Base-by-base conservation (phyloP, 208 protist species). In the Angomonas ambiguus region DNA sequence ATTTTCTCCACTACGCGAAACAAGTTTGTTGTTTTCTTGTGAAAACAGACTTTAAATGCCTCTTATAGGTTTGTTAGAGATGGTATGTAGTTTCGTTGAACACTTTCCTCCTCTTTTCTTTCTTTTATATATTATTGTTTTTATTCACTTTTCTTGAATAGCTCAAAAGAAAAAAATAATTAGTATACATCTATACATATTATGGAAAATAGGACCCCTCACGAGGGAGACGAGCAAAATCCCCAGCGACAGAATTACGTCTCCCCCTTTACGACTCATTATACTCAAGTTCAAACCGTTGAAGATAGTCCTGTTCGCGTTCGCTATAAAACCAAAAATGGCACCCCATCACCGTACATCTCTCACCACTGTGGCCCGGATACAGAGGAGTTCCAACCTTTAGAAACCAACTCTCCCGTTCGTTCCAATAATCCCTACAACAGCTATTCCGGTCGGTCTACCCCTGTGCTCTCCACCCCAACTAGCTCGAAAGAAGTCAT, bases 271-370 rank as follows among this genome's bases (percentile, higher is more conserved):
- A 53, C 45, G 18, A 53, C 45, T 5, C 45, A 53, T 8, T 53
- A 53, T 20, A 53, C 45, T 8, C 45, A 53, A 5, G 45, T 13
- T 4, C 45, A 53, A 53, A 53, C 10, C 45, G 16, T 79, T 1
- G 77, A 78, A 64, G 76, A 88, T 53, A 88, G 77, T 31, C 82
- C 82, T 11, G 79, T 88, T 38, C 74, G 74, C 5, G 76, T 85
- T 22, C 84, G 68, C 16, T 79, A 67, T 51, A 79, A 69, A 70
- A 83, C 82, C 27, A 79, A 64, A 31, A 77, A 77, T 22, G 69
- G 68, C 2, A 51, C 63, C 1, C 72, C 62, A 16, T 88, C 82
- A 5, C 82, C 82, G 16, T 82, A 83, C 68, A 13, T 85, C 41
- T 51, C 71, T 13, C 61, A 41, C 72, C 49, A 66, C 70, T 18